Evolutionary conservation across 345 rosid genomes (phyloP), one percentile per base, ranked within the genome.

Genomic region (Dovyalis caffra): DNA sequence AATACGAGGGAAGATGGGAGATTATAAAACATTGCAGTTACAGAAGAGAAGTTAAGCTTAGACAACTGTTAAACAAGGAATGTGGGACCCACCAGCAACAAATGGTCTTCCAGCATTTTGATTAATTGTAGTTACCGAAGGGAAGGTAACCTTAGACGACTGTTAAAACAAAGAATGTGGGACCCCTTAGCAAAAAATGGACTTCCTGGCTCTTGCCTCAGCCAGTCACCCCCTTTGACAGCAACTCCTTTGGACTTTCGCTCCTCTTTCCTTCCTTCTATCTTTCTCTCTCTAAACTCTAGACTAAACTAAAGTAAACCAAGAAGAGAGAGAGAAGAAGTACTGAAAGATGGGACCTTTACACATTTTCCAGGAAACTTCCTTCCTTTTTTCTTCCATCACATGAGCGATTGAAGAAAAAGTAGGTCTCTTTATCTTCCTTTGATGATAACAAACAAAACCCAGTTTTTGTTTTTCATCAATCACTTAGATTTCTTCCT

Each of bases 311-410:
- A 56, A 56, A 25, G 26, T 11, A 53, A 7, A 51, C 60, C 60
- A 53, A 0, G 21, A n/a, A 56, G 60, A n/a, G 60, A n/a, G 26
- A 10, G 60, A n/a, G 26, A 10, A 28, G 25, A 56, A 62, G 4
- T 21, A n/a, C 37, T 64, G 21, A 16, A 2, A 29, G 67, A 28
- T 2, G 37, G 60, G 38, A 25, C 51, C 77, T 25, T 38, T 28
- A 53, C 29, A 4, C 20, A 33, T 23, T 74, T 75, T 60, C 78
- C 62, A 28, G 58, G 78, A 75, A 75, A 56, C 62, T 75, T 75
- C 78, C 65, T 43, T 25, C 70, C 33, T 10, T 61, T 67, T 18
- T 3, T 18, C 35, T 26, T 49, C 31, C 21, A 37, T 58, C 60
- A 58, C 72, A 40, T 38, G 60, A 67, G 58, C 3, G 38, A 43